A percentile compares a stretch with the other conserved stretches of the same genome.
These are phyloP conservation scores for Schizosaccharomyces osmophilus DNA, from an alignment of 805 yeast genomes.

Conservation along the genomic window DNA sequence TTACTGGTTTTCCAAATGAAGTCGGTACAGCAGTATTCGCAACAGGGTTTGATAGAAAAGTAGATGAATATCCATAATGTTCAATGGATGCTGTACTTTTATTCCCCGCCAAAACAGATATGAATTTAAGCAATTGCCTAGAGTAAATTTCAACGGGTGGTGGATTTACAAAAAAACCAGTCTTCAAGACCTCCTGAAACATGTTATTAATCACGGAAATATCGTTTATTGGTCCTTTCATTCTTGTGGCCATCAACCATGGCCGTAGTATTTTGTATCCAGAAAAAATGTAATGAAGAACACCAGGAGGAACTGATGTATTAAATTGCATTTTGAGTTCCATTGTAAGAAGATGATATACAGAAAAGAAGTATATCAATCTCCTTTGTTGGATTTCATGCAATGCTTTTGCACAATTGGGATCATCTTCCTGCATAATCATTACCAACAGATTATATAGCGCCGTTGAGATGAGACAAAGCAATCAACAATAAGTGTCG, in stretches of 20 bases:
- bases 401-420: neutral
- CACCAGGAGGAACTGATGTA: neutral
- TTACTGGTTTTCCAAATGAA: too few relatives aligned
- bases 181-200: neutral
- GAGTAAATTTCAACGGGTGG: neutral
- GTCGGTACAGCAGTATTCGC: too few relatives aligned
- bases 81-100: too few relatives aligned
- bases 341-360: neutral
- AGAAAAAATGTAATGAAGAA: neutral
- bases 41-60: too few relatives aligned
- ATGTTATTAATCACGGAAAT: neutral
- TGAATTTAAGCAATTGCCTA: neutral
- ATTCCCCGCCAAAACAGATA: neutral
- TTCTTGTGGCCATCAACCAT: neutral
- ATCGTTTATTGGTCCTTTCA: neutral
- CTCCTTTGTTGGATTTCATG: neutral
- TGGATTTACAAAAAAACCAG: neutral
- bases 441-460: neutral
- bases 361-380: neutral
- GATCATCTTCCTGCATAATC: neutral
- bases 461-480: neutral
- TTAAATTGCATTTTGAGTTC: neutral
- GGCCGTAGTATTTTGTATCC: neutral
- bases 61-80: too few relatives aligned
- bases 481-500: neutral